Evolutionary conservation across 768 basidiomycete species (phyloP).

Genomic region (Sarcodon aspratus): DNA sequence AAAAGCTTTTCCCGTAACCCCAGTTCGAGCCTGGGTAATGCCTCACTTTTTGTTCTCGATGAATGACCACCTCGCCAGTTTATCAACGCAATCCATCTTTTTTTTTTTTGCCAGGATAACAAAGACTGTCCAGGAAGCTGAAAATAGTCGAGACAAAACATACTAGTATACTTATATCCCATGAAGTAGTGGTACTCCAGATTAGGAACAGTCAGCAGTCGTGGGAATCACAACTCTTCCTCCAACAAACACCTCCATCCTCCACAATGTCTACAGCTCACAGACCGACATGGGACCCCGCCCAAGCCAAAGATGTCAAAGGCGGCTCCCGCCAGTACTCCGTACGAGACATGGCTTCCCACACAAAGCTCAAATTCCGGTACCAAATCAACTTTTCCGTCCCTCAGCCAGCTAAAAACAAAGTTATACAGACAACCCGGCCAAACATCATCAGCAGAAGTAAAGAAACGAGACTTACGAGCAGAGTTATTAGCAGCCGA

Average conservation of each 20-base stretch:
- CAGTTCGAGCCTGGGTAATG: background rate
- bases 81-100: no score
- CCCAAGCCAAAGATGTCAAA: conserved; percentile 86
- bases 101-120: no score
- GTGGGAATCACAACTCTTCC: background rate
- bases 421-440: conserved; percentile 64
- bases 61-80: background rate
- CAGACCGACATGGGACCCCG: conserved; percentile 96
- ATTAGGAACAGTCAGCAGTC: no score
- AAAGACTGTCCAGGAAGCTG: no score
- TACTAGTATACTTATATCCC: no score
- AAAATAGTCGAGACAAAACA: no score
- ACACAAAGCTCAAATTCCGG: conserved; percentile 98
- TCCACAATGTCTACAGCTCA: conserved; percentile 75
- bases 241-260: no score
- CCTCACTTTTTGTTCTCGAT: background rate
- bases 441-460: conserved; percentile 73
- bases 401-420: background rate
- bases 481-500: conserved; percentile 81
- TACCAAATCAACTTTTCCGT: conserved; percentile 19
- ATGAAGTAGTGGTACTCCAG: no score
- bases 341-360: conserved; percentile 85
- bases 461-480: conserved; percentile 69
- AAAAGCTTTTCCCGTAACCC: background rate
- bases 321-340: conserved; percentile 90